A percentile compares a stretch with the other conserved stretches of the same genome.
Conservation (phyloP, 108 stramenopile species). For the Nitzschia sp. region DNA sequence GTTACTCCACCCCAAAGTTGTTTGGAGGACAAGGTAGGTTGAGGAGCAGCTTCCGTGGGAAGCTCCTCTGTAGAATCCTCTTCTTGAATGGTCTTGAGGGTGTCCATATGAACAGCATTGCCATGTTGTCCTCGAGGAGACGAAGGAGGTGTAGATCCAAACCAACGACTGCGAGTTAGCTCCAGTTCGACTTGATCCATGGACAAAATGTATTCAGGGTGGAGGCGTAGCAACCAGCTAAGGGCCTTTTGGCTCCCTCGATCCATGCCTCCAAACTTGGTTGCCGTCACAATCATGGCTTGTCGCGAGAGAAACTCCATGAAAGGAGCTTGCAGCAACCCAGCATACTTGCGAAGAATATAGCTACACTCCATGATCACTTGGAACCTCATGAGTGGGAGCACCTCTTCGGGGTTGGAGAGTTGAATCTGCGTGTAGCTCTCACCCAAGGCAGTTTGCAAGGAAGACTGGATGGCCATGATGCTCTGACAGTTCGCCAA, state of each 20-base stretch:
- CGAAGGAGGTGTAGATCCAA: not conserved
- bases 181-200: conserved; percentile 45
- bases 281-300: conserved; percentile 53
- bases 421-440: conserved; percentile 21
- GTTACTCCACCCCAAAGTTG: conserved; percentile 56
- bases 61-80: not conserved
- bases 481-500: conserved; percentile 49
- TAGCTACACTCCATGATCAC: conserved; percentile 47
- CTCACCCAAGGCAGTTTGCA: conserved; percentile 45
- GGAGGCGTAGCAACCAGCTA: conserved; percentile 42
- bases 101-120: not conserved
- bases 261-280: conserved; percentile 55
- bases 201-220: conserved; percentile 44
- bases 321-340: conserved; percentile 48
- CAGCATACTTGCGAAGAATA: conserved; percentile 42
- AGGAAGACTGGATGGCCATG: conserved; percentile 49
- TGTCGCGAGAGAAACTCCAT: conserved; percentile 48
- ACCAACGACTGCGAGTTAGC: conserved; percentile 32
- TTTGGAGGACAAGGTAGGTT: not conserved
- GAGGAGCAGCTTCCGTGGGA: not conserved
- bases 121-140: not conserved
- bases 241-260: conserved; percentile 44
- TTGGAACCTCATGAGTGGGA: conserved; percentile 40
- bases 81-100: conserved; percentile 4
- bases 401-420: conserved; percentile 19